phyloP scores from a whole-genome alignment of 176 grass and related monocot genomes.

The Juncus inflexus region DNA sequence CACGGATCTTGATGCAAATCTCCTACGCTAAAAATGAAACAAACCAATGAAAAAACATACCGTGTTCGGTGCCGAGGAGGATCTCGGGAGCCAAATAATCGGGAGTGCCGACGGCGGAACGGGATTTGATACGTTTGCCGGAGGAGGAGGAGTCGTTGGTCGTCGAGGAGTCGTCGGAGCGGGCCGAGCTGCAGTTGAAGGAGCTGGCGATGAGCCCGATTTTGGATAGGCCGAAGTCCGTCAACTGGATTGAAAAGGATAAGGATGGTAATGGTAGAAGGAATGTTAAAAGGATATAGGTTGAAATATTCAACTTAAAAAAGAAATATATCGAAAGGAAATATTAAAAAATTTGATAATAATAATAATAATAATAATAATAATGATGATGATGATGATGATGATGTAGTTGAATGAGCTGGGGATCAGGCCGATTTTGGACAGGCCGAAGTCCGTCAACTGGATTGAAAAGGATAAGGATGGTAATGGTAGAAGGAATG shows the following conservation, averaged over 20 bases:
- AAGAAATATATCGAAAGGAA: too few relatives aligned
- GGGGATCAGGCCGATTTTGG: conserved; percentile 39
- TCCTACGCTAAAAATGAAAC: too few relatives aligned
- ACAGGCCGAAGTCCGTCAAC: conserved; percentile 48
- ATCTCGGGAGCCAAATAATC: conserved; percentile 50
- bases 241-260: conserved; percentile 29
- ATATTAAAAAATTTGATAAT: too few relatives aligned
- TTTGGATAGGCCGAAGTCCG: conserved; percentile 46
- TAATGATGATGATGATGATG: too few relatives aligned
- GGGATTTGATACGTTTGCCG: conserved; percentile 8
- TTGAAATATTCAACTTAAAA: neutral
- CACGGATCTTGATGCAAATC: too few relatives aligned
- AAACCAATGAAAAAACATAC: conserved; percentile 14
- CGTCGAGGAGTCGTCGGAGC: conserved; percentile 3
- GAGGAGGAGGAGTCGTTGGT: neutral
- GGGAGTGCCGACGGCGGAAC: conserved; percentile 32
- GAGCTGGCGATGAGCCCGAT: conserved; percentile 38
- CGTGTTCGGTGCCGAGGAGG: conserved; percentile 41
- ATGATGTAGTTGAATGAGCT: conserved; percentile 28
- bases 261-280: neutral
- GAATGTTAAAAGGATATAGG: neutral
- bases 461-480: conserved; percentile 13
- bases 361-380: too few relatives aligned
- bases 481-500: neutral
- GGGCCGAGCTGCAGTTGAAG: conserved; percentile 15